Base-by-base conservation (phyloP, 176 grass and related monocot genomes). In the Triticum monococcum region DNA sequence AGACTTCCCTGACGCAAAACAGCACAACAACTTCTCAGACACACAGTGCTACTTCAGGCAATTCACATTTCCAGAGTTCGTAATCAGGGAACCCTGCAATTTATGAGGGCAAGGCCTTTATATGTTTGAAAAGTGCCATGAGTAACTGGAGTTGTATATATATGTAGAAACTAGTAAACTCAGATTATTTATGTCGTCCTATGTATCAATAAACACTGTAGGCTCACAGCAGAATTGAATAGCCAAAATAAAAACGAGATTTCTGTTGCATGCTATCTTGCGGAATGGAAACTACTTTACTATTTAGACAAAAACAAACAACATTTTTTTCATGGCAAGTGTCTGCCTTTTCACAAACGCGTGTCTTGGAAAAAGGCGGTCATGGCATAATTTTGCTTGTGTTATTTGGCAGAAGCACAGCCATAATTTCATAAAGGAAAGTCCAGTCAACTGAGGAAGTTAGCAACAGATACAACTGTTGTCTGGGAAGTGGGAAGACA, bases 1-100 rank as follows among this genome's bases (percentile, higher is more conserved):
- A 85, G 62, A 68, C 52, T 75, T 85, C 87, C 28, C 81, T 83
- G 67, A 92, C 82, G 18, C 65, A 92, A 26, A 88, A 24, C 12
- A 95, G 93, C 85, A 86, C 80, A 3, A 81, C 85, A 72, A 48
- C 88, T 45, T 90, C 88, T 7, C 88, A 83, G 71, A 78, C 81
- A 17, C 50, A 40, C 33, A 87, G 79, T 84, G 36, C 89, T 79
- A 84, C 85, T 36, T 80, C 89, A 68, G 85, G 60, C 8, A 1
- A 43, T 82, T 83, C 78, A 64, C 78, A 88, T 24, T 12, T 75
- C 38, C 48, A 75, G 80, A 88, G 70, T 75, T 40, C 36, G 35
- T 91, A 85, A 52, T 68, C 68, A 69, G 59, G 69, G 22, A 76
- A 68, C 35, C 45, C 81, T 85, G 69, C 26, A 88, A 70, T 75